These are phyloP conservation scores for Botrytis galanthina DNA, from an alignment of 2,329 filamentous ascomycete genomes.

Conservation along the genomic window DNA sequence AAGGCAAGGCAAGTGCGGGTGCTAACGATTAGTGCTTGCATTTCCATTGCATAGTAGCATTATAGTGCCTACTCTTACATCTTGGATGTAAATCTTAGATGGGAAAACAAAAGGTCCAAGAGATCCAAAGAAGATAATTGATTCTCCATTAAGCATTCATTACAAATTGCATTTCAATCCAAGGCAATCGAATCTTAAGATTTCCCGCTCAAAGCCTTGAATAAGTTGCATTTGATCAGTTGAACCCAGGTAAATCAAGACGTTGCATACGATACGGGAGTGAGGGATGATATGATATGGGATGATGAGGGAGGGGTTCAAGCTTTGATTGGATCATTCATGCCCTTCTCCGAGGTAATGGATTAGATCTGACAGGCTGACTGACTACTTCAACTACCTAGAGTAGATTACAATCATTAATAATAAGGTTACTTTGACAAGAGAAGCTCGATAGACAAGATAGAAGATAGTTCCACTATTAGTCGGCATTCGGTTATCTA, in stretches of 20 bases:
- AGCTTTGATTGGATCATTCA: slow-evolving; percentile 18
- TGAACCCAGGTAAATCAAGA: not conserved
- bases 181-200: slow-evolving; percentile 1
- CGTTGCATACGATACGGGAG: slow-evolving; percentile 4
- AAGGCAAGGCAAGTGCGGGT: slow-evolving; percentile 35
- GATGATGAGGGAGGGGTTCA: slow-evolving; percentile 8
- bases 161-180: not conserved
- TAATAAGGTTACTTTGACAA: not conserved
- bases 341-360: slow-evolving; percentile 2
- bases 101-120: not conserved
- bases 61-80: slow-evolving; percentile 2
- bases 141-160: not conserved
- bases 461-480: slow-evolving; percentile 1
- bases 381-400: not conserved
- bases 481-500: not conserved
- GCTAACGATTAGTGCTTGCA: slow-evolving; percentile 29
- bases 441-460: not conserved
- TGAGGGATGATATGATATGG: slow-evolving; percentile 9
- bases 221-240: slow-evolving; percentile 9
- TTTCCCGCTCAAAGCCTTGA: slow-evolving; percentile 11
- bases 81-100: slow-evolving; percentile 3
- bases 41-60: slow-evolving; percentile 15
- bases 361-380: slow-evolving; percentile 10
- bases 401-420: not conserved
- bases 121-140: not conserved